Evolutionary conservation across 73 alveolate species (phyloP).

Genomic region (Effrenium voratum): DNA sequence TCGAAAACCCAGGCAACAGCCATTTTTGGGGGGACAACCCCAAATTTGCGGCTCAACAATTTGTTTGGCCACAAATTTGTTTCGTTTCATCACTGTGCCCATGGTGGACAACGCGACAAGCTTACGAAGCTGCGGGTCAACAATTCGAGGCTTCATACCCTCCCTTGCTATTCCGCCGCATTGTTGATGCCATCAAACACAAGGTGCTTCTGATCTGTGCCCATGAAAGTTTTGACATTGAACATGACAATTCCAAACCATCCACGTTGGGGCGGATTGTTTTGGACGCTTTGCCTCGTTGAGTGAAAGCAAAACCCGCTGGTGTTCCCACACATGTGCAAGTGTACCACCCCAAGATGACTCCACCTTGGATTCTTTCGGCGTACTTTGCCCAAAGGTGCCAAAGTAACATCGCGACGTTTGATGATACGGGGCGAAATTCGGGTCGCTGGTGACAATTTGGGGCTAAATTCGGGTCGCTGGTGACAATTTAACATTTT

Average conservation of each 20-base stretch:
- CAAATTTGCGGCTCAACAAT: not conserved
- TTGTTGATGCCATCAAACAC: not conserved
- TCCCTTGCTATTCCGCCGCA: not conserved
- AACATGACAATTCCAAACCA: not conserved
- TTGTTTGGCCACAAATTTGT: not conserved
- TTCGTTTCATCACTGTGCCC: not conserved
- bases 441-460: too few species aligned
- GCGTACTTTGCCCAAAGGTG: too few species aligned
- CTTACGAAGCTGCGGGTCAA: not conserved
- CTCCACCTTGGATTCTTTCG: too few species aligned
- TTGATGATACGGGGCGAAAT: too few species aligned
- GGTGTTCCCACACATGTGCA: too few species aligned
- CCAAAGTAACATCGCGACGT: too few species aligned
- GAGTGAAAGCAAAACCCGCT: not conserved
- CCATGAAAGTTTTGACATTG: not conserved
- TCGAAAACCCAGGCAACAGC: not conserved
- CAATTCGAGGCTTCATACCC: not conserved
- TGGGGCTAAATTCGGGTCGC: not conserved
- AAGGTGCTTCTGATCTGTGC: not conserved
- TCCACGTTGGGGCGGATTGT: not conserved
- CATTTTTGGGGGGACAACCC: not conserved
- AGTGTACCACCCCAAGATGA: too few species aligned
- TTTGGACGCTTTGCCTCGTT: not conserved
- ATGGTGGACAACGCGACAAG: slow-evolving; percentile 1
- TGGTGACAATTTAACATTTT: not conserved